Base-by-base conservation (phyloP, 2,329 filamentous ascomycete species). In the Trichoderma lentiforme region DNA sequence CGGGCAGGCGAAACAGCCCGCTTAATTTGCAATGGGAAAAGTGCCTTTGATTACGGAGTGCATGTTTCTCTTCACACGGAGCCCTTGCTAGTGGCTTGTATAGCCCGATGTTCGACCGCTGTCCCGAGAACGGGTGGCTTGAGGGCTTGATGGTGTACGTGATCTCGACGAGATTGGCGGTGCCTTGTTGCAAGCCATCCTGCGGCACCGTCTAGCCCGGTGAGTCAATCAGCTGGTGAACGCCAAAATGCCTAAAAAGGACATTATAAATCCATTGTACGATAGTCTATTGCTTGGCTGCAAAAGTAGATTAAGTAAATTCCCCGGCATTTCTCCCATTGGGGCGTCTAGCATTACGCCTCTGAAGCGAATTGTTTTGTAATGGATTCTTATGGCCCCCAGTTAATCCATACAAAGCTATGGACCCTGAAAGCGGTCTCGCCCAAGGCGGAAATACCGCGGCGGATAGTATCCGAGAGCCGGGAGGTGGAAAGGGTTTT, bases 391-490 rank as follows among this genome's bases (percentile, higher is more conserved):
- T 39, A 15, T 14, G 3, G 24, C 28, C 24, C 51, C 18, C 32
- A 14, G 43, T 34, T 24, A 32, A 32, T 51, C n/a, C 9, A 51
- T 43, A 15, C 39, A 7, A 43, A 6, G 39, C 4, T 8, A 47
- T 58, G 71, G 65, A 63, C 60, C 71, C 71, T 64, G 65, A 32
- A 39, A 43, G 14, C 66, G 71, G 58, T 14, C 47, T 53, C 58
- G 67, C 71, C 71, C 32, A 72, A 72, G 32, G 18, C 34, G 67
- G 71, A 57, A 64, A 70, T 58, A 71, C 71, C 71, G 71, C 67
- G 57, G 39, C 67, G 57, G 57, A 2, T 18, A 28, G 4, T 18
- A 36, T 53, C 47, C 32, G 28, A 26, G 58, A 32, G n/a, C 26
- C 15, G n/a, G 24, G 34, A n/a, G 21, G 15, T 43, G 39, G 5